Base-by-base conservation (phyloP, 106 monocot species). In the Posidonia australis region DNA sequence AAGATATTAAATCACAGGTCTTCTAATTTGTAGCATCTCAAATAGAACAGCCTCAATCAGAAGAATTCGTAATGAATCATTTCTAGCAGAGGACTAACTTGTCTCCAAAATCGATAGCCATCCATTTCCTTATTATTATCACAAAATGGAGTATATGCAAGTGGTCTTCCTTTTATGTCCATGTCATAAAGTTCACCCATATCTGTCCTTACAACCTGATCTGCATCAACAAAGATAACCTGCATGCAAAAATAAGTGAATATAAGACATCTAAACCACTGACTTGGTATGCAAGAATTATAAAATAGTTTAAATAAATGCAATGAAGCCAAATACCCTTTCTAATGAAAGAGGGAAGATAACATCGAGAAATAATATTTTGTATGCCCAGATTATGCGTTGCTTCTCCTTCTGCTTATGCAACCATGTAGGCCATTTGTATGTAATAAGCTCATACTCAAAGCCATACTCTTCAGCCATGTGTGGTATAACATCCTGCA, bases 51-150 rank as follows among this genome's bases (percentile, higher is more conserved):
- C 53, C 53, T 10, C 53, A 54, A 21, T 11, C 17, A 49, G 53
- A 53, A 21, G 53, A 54, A 51, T 51, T 51, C 49, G 20, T 51
- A 51, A 44, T 25, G 46, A 18, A 44, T 55, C n/a, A n/a, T n/a
- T n/a, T n/a, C n/a, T n/a, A 29, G 58, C 14, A 26, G 23, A 44
- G 49, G 20, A 81, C 76, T 64, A 58, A 98, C 96, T 67, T 98
- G 90, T 75, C 86, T 82, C 96, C 96, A 98, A 64, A 98, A 98
- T 0, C 96, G 80, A 55, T 90, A 98, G 31, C 96, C 96, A 81
- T 98, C 96, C 96, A 98, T 98, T 44, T 98, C 96, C 72, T 65
- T 98, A 45, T 98, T 98, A 73, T 98, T 98, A 77, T 98, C 96
- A 74, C 96, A 98, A 67, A 98, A 98, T 10, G 96, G 96, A 5